Conservation (phyloP, 768 basidiomycete species). For the Leccinum arenicola region DNA sequence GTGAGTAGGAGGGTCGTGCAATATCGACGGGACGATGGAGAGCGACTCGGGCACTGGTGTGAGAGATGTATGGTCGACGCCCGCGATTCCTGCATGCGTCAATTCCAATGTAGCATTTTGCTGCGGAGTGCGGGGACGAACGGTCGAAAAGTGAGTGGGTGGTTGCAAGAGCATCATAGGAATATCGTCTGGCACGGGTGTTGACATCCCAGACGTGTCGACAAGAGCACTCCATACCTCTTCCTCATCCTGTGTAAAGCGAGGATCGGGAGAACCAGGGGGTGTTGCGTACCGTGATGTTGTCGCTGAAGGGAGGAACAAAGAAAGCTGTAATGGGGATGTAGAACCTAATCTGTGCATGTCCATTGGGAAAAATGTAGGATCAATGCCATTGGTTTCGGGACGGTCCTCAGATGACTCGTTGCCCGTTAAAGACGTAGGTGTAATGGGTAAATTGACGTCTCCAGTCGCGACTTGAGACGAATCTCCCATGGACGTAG, state of each 20-base stretch:
- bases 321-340: not conserved
- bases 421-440: not conserved
- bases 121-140: no score
- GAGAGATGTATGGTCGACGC: no score
- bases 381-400: not conserved
- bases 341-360: not conserved
- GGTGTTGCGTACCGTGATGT: conserved; percentile 13
- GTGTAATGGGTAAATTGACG: not conserved
- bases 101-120: no score
- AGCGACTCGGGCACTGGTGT: not conserved
- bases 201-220: no score
- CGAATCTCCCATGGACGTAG: not conserved
- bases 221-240: conserved; percentile 24
- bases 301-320: not conserved
- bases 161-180: no score
- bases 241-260: conserved; percentile 17
- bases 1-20: not conserved
- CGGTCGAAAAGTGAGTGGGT: no score
- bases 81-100: no score
- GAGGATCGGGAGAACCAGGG: not conserved
- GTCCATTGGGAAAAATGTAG: not conserved
- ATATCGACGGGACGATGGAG: conserved; percentile 12
- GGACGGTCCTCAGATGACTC: not conserved
- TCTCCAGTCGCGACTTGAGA: not conserved
- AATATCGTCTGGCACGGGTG: no score